Conservation (phyloP, 768 basidiomycete genomes). For the Gymnopilus junonius region DNA sequence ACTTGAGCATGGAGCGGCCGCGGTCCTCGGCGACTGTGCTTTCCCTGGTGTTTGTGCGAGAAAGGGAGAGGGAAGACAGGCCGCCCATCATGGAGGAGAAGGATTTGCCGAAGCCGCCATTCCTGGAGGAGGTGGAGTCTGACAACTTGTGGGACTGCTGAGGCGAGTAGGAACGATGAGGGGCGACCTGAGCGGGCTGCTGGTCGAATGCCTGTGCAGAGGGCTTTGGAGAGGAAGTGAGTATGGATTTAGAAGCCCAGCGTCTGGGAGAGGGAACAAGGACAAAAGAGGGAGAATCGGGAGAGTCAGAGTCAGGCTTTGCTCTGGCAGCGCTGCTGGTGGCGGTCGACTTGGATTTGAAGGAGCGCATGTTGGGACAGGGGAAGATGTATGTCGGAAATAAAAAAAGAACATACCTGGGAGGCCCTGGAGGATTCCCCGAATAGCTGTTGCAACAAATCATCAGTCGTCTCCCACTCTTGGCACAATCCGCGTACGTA, state of each 20-base stretch:
- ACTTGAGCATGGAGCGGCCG: slow-evolving; percentile 54
- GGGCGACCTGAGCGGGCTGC: slow-evolving; percentile 51
- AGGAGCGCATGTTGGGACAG: slow-evolving; percentile 33
- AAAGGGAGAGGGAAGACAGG: slow-evolving; percentile 65
- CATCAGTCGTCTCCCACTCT: slow-evolving; percentile 23
- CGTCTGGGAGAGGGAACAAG: slow-evolving; percentile 28
- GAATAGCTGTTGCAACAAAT: slow-evolving; percentile 17
- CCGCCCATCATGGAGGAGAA: slow-evolving; percentile 76
- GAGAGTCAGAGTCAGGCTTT: neutral
- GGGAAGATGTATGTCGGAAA: slow-evolving; percentile 13
- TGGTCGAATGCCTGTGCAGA: slow-evolving; percentile 45
- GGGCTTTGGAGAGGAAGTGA: slow-evolving; percentile 33
- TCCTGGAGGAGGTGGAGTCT: slow-evolving; percentile 35
- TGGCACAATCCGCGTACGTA: slow-evolving; percentile 30
- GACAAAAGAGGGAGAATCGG: slow-evolving; percentile 13
- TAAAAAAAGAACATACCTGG: slow-evolving; percentile 28
- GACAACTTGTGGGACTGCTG: slow-evolving; percentile 35
- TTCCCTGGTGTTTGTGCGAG: slow-evolving; percentile 52
- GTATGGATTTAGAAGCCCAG: slow-evolving; percentile 35
- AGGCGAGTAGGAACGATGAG: slow-evolving; percentile 49
- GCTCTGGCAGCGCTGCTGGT: slow-evolving; percentile 8
- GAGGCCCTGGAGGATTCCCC: slow-evolving; percentile 18
- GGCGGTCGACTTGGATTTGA: slow-evolving; percentile 37
- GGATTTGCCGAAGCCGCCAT: slow-evolving; percentile 61
- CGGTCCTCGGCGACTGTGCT: slow-evolving; percentile 47